phyloP scores from a whole-genome alignment of 306 rosid genomes.

The Malus sieversii region DNA sequence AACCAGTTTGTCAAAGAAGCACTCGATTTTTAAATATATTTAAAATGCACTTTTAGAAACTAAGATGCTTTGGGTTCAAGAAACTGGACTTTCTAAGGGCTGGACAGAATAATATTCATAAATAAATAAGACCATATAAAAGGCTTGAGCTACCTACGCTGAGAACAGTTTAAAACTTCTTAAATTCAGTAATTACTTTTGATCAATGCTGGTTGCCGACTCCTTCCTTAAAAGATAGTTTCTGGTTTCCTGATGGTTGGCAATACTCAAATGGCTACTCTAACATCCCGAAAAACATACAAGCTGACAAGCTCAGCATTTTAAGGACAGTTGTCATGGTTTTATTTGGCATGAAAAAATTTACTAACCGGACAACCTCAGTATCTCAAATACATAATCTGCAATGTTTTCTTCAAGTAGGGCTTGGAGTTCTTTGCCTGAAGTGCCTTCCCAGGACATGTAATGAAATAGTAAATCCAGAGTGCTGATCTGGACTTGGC shows the following conservation, averaged over 20 bases:
- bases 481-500: conserved; percentile 70
- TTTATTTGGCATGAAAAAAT: conserved; percentile 6
- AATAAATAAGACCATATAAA: conserved; percentile 8
- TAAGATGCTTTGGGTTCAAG: neutral
- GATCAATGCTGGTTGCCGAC: neutral
- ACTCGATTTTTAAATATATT: neutral
- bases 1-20: neutral
- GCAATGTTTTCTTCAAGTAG: conserved; percentile 85
- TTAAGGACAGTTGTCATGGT: neutral
- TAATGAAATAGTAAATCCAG: conserved; percentile 59
- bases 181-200: conserved; percentile 1
- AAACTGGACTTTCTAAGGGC: neutral
- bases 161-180: conserved; percentile 1
- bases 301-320: neutral
- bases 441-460: conserved; percentile 52
- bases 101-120: conserved; percentile 1
- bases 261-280: neutral
- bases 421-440: conserved; percentile 53
- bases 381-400: conserved; percentile 88
- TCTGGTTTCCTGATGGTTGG: neutral
- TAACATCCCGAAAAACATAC: neutral
- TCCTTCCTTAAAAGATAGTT: neutral
- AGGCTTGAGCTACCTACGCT: neutral
- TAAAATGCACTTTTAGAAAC: neutral
- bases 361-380: conserved; percentile 78